Base-by-base conservation (phyloP, 2,329 filamentous ascomycete species). In the Cladosporium sp. region DNA sequence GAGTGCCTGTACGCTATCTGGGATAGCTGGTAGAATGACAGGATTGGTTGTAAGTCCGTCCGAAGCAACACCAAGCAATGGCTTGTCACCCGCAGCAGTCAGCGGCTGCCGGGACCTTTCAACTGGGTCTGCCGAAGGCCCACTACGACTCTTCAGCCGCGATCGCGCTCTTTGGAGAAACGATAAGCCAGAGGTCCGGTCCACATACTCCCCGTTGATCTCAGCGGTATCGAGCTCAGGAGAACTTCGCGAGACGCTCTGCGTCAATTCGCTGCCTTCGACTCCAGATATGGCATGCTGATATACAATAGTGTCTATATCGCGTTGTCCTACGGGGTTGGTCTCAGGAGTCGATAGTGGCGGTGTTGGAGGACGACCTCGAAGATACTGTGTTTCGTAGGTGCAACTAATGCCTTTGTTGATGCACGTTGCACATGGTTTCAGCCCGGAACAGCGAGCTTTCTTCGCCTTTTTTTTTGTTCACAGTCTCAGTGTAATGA, bases 161-260 rank as follows among this genome's bases (percentile, higher is more conserved):
- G 87, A 70, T 85, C 88, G 77, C 79, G 87, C 75, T 77, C 87
- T 84, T 70, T 88, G 62, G 75, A 90, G 71, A 73, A 87, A 77
- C 63, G 81, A 74, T 65, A 80, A 68, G 42, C 77, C 66, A 66
- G 81, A 76, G 3, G 81, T 78, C 13, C 78, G 77, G 9, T 82
- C 81, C n/a, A 82, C 73, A 60, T 81, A 80, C 52, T 84, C 80
- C 1, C 79, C 80, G 61, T 80, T 77, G 10, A 81, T 76, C 59
- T 82, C 79, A 1, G 79, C 76, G 19, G 75, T 73, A 4, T 72
- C 74, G 3, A 74, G 73, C 49, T 76, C 79, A 1, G 76, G 79
- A 1, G 78, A 82, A 32, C 51, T 59, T 20, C 58, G 42, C 7
- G 58, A 60, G 24, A 47, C 35, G 13, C 57, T 58, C 3, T 25